Evolutionary conservation across 2,329 filamentous ascomycete genomes (phyloP), one percentile per base, ranked within the genome.

Genomic region (Microsporum canis): DNA sequence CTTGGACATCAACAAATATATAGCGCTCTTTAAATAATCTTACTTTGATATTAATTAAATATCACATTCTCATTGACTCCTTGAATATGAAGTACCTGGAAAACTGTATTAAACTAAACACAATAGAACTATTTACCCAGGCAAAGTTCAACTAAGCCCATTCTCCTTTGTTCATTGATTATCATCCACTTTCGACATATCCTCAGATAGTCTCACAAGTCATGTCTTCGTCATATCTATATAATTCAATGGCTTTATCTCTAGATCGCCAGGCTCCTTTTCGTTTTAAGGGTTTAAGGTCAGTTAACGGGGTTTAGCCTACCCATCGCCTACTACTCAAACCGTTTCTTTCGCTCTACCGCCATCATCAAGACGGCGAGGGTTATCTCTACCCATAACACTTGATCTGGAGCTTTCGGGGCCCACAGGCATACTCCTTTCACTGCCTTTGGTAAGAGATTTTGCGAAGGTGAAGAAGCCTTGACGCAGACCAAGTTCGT

Each of bases 391-490:
- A 23, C 57, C 60, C 31, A 41, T 61, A 36, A 60, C 60, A 57
- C 62, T 63, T 45, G 62, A 63, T 34, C 60, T 58, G 14, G 57
- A 62, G 56, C 62, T 66, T 39, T 61, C 55, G 3, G 43, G 47
- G 10, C 58, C 57, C 12, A 61, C 53, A 43, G 43, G 59, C 29
- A 61, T 51, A 41, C 67, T 69, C 64, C 68, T 68, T 58, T 69
- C 68, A 23, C 66, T 69, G 8, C 63, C 63, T 60, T 64, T 68
- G 0, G 68, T 70, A 55, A 71, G 66, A 23, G 64, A 70, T 41
- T 66, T 66, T 6, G 70, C 69, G 56, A 71, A 65, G 41, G 66
- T 68, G 64, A 72, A 71, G 65, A 72, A 72, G 51, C 70, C 70
- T 61, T 72, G 70, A 59, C 68, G 60, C 47, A 72, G 60, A 23